phyloP scores from a whole-genome alignment of 768 basidiomycete genomes.

The Amanita rubescens region DNA sequence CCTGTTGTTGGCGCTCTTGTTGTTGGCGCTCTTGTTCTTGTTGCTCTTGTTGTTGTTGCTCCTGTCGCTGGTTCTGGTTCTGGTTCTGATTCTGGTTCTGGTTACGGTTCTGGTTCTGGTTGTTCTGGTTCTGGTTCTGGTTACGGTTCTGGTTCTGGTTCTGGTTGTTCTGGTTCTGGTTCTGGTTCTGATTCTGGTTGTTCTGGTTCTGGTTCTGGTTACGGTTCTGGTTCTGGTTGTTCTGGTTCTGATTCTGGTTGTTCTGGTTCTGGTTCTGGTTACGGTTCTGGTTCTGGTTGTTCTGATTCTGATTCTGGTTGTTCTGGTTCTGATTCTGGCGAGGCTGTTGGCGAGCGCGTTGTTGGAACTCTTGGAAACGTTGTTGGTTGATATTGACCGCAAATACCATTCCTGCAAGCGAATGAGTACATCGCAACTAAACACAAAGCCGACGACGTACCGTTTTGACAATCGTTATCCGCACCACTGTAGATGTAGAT shows the following conservation, averaged over 20 bases:
- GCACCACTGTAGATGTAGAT: slow-evolving; percentile 57
- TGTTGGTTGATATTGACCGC: slow-evolving; percentile 39
- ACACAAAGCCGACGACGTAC: slow-evolving; percentile 9
- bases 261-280: too few species aligned
- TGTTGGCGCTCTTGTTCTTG: background rate
- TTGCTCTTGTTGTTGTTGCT: background rate
- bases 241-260: too few species aligned
- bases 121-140: too few species aligned
- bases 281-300: too few species aligned
- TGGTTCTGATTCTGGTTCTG: background rate
- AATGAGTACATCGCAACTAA: background rate
- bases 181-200: too few species aligned
- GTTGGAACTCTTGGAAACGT: background rate
- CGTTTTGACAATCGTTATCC: slow-evolving; percentile 41
- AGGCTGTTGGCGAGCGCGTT: background rate
- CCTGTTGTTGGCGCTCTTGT: too few species aligned
- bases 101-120: too few species aligned
- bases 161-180: too few species aligned
- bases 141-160: too few species aligned
- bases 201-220: too few species aligned
- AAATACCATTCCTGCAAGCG: slow-evolving; percentile 54
- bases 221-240: too few species aligned
- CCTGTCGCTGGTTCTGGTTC: background rate
- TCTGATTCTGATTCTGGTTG: background rate
- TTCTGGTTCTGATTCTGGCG: background rate